phyloP scores from a whole-genome alignment of 148 eudicot species.

The Chenopodium formosanum region DNA sequence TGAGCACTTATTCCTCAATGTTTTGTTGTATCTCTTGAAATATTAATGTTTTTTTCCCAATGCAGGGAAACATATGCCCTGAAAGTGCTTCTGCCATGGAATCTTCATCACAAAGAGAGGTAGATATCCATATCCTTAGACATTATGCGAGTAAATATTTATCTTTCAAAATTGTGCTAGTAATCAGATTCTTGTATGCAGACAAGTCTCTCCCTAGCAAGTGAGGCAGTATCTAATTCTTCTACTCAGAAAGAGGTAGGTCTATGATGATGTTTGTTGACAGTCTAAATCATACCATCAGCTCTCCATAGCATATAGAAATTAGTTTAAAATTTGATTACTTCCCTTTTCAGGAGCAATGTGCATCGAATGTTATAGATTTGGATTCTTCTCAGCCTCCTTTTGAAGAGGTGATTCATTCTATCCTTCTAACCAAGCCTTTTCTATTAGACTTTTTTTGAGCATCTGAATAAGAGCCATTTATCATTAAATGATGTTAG shows the following conservation, averaged over 20 bases:
- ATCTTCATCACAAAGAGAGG: constrained; percentile 25
- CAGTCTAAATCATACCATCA: background rate
- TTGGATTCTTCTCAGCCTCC: constrained; percentile 19
- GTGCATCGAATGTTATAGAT: background rate
- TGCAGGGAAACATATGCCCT: constrained; percentile 20
- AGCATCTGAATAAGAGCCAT: background rate
- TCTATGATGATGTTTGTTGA: background rate
- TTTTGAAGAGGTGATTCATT: constrained; percentile 14
- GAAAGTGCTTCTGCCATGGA: constrained; percentile 18
- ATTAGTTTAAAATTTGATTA: background rate
- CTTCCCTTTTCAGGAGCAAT: constrained; percentile 21
- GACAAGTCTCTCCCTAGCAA: constrained; percentile 17
- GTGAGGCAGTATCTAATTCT: constrained; percentile 10
- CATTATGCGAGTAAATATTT: background rate
- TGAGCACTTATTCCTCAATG: background rate
- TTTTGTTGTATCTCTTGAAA: background rate
- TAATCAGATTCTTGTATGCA: constrained; percentile 13
- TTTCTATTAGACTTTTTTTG: background rate
- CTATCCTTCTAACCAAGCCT: background rate
- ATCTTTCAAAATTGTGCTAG: background rate
- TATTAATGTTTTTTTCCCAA: background rate
- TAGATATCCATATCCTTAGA: background rate
- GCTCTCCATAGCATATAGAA: background rate
- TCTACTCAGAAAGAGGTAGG: constrained; percentile 27
- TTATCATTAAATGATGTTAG: background rate